These are phyloP conservation scores for Fonsecaea pugnacius DNA, from an alignment of 2,329 filamentous ascomycete species.

Conservation along the genomic window DNA sequence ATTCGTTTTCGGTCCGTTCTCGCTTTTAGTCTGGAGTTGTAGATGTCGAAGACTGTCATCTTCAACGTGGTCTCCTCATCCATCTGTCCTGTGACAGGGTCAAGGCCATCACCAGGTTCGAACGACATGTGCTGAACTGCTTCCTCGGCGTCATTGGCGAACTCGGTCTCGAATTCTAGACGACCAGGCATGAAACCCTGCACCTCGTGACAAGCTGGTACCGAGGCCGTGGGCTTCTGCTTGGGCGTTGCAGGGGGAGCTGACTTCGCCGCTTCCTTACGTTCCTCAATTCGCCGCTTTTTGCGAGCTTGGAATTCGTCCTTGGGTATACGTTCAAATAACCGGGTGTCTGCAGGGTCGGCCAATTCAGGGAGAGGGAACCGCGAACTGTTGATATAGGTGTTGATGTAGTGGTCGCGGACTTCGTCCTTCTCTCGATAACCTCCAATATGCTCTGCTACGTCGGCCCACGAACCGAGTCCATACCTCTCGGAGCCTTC, in stretches of 20 bases:
- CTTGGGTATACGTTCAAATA: constrained; percentile 79
- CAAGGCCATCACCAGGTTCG: constrained; percentile 91
- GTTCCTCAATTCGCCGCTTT: constrained; percentile 89
- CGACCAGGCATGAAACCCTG: constrained; percentile 98
- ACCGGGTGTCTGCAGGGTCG: constrained; percentile 76
- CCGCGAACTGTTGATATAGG: constrained; percentile 78
- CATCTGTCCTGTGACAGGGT: constrained; percentile 78
- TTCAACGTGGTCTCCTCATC: constrained; percentile 98
- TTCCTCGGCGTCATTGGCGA: constrained; percentile 97
- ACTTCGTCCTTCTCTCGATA: constrained; percentile 95
- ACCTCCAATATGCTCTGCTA: constrained; percentile 96
- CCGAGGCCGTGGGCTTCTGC: constrained; percentile 92
- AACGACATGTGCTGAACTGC: constrained; percentile 98
- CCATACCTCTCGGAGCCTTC: constrained; percentile 97
- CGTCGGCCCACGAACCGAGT: constrained; percentile 94
- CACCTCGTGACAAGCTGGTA: constrained; percentile 95
- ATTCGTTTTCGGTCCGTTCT: constrained; percentile 94
- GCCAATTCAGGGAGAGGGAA: constrained; percentile 89
- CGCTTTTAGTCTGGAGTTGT: constrained; percentile 87
- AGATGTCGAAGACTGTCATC: constrained; percentile 97
- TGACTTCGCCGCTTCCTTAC: constrained; percentile 83
- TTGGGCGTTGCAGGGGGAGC: constrained; percentile 83
- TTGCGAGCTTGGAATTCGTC: constrained; percentile 93
- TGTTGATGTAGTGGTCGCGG: constrained; percentile 86
- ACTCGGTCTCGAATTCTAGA: constrained; percentile 95